phyloP scores from a whole-genome alignment of 192 early-diverging fungal species.

The Entomortierella beljakovae region DNA sequence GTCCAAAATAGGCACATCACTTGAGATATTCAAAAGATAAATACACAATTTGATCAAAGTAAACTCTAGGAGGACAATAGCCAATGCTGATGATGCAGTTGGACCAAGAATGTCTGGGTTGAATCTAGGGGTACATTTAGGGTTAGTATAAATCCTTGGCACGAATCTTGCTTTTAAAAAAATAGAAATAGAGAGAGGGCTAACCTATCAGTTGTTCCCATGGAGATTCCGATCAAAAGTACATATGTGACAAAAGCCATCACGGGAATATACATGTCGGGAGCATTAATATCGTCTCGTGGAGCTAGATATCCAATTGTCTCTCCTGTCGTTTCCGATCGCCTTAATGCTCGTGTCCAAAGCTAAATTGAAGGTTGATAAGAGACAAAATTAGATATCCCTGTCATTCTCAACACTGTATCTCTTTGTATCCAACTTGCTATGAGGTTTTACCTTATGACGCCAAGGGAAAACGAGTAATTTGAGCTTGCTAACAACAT shows the following conservation, averaged over 20 bases:
- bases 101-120: conserved; percentile 87
- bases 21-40: conserved; percentile 88
- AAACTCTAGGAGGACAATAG: conserved; percentile 84
- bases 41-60: conserved; percentile 84
- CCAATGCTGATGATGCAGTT: conserved; percentile 86
- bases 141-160: neutral
- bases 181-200: neutral
- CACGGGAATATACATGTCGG: conserved; percentile 96
- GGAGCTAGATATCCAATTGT: conserved; percentile 84
- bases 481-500: conserved; percentile 89
- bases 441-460: conserved; percentile 67
- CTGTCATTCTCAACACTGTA: neutral
- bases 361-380: conserved; percentile 51
- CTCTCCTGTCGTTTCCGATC: conserved; percentile 83
- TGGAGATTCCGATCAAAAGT: conserved; percentile 75
- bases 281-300: conserved; percentile 93
- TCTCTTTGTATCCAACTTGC: neutral
- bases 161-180: conserved; percentile 5
- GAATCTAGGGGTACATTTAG: conserved; percentile 65
- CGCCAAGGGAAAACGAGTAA: conserved; percentile 93
- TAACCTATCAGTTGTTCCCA: conserved; percentile 68
- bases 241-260: conserved; percentile 97
- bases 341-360: conserved; percentile 82
- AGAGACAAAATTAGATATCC: neutral
- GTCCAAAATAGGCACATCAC: conserved; percentile 87